Evolutionary conservation across 2,329 filamentous ascomycete species (phyloP).

Genomic region (Verticillium dahliae): DNA sequence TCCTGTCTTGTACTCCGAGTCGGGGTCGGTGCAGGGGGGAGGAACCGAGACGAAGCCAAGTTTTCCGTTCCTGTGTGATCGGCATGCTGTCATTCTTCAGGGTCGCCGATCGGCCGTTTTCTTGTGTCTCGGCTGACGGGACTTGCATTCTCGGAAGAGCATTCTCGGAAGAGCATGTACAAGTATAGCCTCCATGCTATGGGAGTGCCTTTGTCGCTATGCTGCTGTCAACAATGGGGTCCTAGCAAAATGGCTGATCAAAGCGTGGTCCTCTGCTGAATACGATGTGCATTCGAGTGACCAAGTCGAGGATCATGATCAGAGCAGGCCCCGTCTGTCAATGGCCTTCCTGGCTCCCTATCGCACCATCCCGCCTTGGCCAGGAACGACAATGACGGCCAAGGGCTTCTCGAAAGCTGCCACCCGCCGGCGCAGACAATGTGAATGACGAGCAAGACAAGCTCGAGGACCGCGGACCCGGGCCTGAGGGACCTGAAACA

Average conservation of each 20-base stretch:
- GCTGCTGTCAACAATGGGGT: too few species aligned
- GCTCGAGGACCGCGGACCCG: background rate
- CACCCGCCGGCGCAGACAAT: background rate
- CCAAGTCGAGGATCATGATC: background rate
- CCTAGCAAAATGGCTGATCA: too few species aligned
- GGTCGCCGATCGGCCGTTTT: background rate
- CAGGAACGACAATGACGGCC: background rate
- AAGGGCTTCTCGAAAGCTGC: background rate
- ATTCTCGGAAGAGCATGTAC: too few species aligned
- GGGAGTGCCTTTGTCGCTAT: too few species aligned
- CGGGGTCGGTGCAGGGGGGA: too few species aligned
- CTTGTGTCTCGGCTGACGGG: background rate
- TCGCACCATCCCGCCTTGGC: background rate
- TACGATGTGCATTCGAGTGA: too few species aligned
- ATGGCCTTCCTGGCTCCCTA: too few species aligned
- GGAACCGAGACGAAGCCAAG: background rate
- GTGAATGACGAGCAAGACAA: background rate
- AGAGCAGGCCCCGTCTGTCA: background rate
- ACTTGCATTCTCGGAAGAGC: background rate
- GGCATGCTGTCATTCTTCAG: background rate
- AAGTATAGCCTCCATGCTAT: too few species aligned
- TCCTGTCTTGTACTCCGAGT: background rate
- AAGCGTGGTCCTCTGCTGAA: too few species aligned
- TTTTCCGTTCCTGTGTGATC: background rate
- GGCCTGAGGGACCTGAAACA: background rate